These are phyloP conservation scores for Encephalitozoon romaleae DNA, from an alignment of 371 early-diverging fungal genomes.

Conservation along the genomic window DNA sequence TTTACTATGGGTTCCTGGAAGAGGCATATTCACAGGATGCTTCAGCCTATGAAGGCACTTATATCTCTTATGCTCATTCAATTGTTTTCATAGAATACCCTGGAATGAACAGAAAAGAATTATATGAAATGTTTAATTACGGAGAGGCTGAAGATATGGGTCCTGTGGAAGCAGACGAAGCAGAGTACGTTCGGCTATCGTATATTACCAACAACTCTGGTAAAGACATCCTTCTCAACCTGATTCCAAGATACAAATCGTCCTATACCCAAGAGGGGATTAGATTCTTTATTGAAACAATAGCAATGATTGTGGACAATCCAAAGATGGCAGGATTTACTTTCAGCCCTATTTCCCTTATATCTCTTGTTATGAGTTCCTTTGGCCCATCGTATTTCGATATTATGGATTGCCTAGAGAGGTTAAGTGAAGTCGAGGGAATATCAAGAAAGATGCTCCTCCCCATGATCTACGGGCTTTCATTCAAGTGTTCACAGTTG, in stretches of 20 bases:
- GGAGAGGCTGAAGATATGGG: background rate
- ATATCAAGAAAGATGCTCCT: background rate
- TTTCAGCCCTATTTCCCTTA: background rate
- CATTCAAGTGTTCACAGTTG: background rate
- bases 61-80: background rate
- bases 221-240: background rate
- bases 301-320: background rate
- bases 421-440: background rate
- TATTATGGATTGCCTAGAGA: background rate
- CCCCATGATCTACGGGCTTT: background rate
- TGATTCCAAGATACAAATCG: background rate
- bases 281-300: background rate
- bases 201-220: background rate
- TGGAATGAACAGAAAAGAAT: constrained; percentile 3
- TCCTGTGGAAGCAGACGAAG: background rate
- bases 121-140: constrained; percentile 1
- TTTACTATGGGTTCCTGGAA: background rate
- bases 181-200: background rate
- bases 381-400: constrained; percentile 1
- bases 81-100: constrained; percentile 7
- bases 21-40: background rate
- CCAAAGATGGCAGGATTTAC: background rate
- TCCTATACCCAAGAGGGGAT: background rate
- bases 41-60: background rate
- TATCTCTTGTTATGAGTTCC: background rate